Evolutionary conservation across 1,284 basidiomycete species (phyloP).

Genomic region (Golubevia pallescens): DNA sequence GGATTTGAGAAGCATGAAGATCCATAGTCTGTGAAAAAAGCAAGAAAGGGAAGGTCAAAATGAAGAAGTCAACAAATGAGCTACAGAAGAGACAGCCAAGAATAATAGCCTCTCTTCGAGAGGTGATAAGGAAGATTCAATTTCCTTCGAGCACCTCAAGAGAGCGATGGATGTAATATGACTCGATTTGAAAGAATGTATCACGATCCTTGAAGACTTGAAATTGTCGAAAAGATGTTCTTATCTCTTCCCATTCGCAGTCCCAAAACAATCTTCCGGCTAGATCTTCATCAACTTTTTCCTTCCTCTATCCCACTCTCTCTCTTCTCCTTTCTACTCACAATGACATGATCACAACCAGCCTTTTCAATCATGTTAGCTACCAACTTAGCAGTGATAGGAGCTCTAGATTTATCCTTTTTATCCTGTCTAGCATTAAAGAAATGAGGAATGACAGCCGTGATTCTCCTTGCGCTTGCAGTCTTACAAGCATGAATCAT

Average conservation of each 20-base stretch:
- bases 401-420: conserved; percentile 62
- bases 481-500: conserved; percentile 98
- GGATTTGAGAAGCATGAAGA: conserved; percentile 95
- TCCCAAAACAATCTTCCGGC: no score
- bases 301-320: neutral
- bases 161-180: no score
- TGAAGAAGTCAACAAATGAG: neutral
- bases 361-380: conserved; percentile 64
- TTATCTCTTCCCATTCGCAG: no score
- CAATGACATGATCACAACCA: conserved; percentile 60
- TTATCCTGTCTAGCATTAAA: conserved; percentile 64
- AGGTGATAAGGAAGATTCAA: no score
- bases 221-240: conserved; percentile 1
- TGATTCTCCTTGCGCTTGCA: conserved; percentile 86
- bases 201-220: neutral
- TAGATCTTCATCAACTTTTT: no score
- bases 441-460: conserved; percentile 74
- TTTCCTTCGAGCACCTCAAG: no score
- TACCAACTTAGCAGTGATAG: conserved; percentile 60
- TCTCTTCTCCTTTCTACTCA: conserved; percentile 6
- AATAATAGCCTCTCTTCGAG: no score
- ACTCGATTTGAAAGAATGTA: neutral
- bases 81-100: no score
- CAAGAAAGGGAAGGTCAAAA: neutral
- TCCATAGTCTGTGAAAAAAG: conserved; percentile 84